Conservation (phyloP, 257 asterid species). For the Paulownia fortunei region DNA sequence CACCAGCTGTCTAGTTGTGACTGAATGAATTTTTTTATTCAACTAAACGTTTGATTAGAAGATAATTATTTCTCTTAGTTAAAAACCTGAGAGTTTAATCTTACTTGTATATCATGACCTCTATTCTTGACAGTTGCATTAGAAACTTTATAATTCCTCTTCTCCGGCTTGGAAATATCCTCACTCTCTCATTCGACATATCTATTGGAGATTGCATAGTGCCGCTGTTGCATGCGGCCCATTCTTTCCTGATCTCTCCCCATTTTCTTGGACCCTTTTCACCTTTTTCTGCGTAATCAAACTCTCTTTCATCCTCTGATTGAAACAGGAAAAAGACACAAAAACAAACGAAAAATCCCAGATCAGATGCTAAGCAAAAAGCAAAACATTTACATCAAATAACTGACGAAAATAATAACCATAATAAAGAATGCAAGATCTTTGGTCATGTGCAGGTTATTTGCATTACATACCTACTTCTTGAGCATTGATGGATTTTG, state of each 20-base stretch:
- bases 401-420: too few relatives aligned
- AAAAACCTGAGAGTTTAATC: background rate
- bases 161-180: conserved; percentile 32
- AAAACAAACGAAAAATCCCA: too few relatives aligned
- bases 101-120: conserved; percentile 77
- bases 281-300: conserved; percentile 49
- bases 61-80: background rate
- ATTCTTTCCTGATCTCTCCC: conserved; percentile 67
- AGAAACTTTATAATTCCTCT: conserved; percentile 38
- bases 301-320: conserved; percentile 62
- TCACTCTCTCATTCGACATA: conserved; percentile 50
- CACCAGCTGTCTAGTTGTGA: background rate
- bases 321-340: background rate
- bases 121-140: conserved; percentile 60
- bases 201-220: conserved; percentile 73
- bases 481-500: conserved; percentile 49
- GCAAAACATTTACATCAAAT: background rate
- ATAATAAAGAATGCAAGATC: too few relatives aligned
- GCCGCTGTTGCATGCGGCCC: conserved; percentile 69
- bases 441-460: too few relatives aligned
- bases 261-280: conserved; percentile 66
- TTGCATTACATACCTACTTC: conserved; percentile 58
- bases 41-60: background rate
- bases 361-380: too few relatives aligned
- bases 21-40: background rate